Percentiles rank a stretch among this genome's conserved stretches.
phyloP scores from a whole-genome alignment of 2,329 filamentous ascomycete genomes.

The Celoporthe dispersa region DNA sequence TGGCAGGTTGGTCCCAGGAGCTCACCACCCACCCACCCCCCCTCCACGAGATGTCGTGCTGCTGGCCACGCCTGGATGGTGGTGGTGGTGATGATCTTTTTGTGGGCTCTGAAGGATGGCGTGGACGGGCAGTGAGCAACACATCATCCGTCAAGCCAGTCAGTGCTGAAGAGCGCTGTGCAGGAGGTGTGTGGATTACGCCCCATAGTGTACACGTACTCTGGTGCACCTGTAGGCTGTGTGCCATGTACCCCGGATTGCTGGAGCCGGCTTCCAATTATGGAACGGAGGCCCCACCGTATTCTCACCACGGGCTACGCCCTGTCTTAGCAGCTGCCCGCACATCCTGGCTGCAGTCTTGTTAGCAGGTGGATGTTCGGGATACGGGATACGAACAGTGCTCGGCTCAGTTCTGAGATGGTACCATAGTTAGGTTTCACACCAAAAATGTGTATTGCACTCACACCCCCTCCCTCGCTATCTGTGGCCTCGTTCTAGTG shows the following conservation, averaged over 20 bases:
- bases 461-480: constrained; percentile 1
- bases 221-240: not conserved
- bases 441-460: constrained; percentile 6
- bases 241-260: constrained; percentile 4
- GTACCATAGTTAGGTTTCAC: not conserved
- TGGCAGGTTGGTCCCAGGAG: not conserved
- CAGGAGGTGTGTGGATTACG: not conserved
- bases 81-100: not conserved
- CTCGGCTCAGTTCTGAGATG: not conserved
- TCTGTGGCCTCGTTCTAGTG: not conserved
- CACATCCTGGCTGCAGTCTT: not conserved
- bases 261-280: constrained; percentile 20
- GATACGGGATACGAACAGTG: constrained; percentile 7
- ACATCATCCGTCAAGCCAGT: not conserved
- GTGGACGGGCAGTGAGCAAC: not conserved
- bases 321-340: not conserved
- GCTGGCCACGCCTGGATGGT: not conserved
- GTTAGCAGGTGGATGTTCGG: not conserved
- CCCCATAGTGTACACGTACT: not conserved
- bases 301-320: not conserved
- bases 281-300: constrained; percentile 13
- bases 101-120: not conserved
- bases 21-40: too few relatives aligned
- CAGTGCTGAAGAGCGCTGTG: not conserved
- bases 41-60: constrained; percentile 3